Base-by-base conservation (phyloP, 2,329 filamentous ascomycete species). In the Pseudogymnoascus sp. region DNA sequence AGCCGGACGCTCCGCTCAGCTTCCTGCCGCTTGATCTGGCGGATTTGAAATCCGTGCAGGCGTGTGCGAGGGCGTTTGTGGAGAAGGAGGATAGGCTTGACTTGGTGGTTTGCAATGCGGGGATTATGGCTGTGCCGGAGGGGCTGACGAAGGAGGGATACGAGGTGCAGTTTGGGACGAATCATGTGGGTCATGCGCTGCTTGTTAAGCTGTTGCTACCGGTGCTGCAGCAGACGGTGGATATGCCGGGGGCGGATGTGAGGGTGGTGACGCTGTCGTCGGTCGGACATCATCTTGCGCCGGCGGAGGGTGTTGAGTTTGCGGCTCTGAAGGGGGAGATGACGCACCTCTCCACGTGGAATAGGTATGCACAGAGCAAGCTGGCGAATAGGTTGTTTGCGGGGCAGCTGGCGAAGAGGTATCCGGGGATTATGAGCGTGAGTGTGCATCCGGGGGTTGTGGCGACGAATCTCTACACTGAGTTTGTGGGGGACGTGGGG, bases 331-430 rank as follows among this genome's bases (percentile, higher is more conserved):
- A 69, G 58, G 12, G 55, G 7, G 26, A 19, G 13, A 35, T 37
- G 35, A 30, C 9, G 2, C 15, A 35, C 3, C 13, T 52, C 2
- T 57, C 60, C 4, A 59, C 59, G n/a, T 74, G 71, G 67, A 59
- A 61, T 4, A 68, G 72, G 10, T 77, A 77, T 63, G 77, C 75
- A 0, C 75, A 78, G 61, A 74, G 72, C 61, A 81, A 80, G 66
- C 66, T 80, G 3, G 78, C 79, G 0, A 76, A 79, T 63, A 63
- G 79, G 3, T 66, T 79, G 2, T 77, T 75, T 64, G 71, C 74
- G 3, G 65, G 67, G 5, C 72, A 76, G 59, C 64, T 80, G 7
- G 73, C 75, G 3, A 63, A 67, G 34, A 71, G 69, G 2, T 74
- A 76, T 59, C 73, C 75, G 0, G 61, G 63, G 13, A 70, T 78